phyloP scores from a whole-genome alignment of 163 green algal genomes.

The Scenedesmus sp. region DNA sequence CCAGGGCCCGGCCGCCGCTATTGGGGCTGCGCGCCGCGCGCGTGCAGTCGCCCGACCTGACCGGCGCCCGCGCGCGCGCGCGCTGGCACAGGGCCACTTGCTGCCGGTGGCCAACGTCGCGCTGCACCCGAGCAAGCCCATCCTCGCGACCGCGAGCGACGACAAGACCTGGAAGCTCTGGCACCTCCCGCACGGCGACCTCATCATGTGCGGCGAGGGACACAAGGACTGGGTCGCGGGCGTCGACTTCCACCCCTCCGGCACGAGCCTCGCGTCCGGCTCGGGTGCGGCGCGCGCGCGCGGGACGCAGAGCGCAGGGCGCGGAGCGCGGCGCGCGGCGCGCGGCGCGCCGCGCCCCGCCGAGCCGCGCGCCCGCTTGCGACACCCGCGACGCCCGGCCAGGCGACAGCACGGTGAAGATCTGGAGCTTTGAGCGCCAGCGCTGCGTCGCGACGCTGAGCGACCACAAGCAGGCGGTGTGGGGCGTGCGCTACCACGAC shows the following conservation, averaged over 20 bases:
- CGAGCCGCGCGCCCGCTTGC: too few relatives aligned
- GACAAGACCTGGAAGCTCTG: slow-evolving; percentile 93
- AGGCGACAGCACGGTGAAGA: slow-evolving; percentile 84
- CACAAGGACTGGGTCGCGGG: slow-evolving; percentile 89
- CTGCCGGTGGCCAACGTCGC: slow-evolving; percentile 78
- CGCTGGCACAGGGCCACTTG: slow-evolving; percentile 58
- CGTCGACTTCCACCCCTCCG: slow-evolving; percentile 77
- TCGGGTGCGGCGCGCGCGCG: slow-evolving; percentile 29
- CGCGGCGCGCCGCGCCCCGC: too few relatives aligned
- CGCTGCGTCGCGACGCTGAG: slow-evolving; percentile 74
- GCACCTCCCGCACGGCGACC: slow-evolving; percentile 78
- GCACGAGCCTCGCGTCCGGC: slow-evolving; percentile 59
- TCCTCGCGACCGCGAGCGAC: slow-evolving; percentile 83
- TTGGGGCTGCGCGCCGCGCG: too few relatives aligned
- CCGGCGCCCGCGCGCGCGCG: too few relatives aligned
- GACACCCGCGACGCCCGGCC: too few relatives aligned
- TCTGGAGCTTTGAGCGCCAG: slow-evolving; percentile 91
- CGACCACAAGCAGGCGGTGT: slow-evolving; percentile 87
- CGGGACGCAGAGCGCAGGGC: too few relatives aligned
- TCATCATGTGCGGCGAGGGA: slow-evolving; percentile 90
- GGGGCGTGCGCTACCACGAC: slow-evolving; percentile 76
- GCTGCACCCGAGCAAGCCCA: slow-evolving; percentile 84
- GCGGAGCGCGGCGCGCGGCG: too few relatives aligned
- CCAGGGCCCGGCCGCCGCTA: too few relatives aligned
- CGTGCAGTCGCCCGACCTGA: too few relatives aligned